Base-by-base conservation (phyloP, 2,329 filamentous ascomycete genomes). In the Apiospora phragmitis region DNA sequence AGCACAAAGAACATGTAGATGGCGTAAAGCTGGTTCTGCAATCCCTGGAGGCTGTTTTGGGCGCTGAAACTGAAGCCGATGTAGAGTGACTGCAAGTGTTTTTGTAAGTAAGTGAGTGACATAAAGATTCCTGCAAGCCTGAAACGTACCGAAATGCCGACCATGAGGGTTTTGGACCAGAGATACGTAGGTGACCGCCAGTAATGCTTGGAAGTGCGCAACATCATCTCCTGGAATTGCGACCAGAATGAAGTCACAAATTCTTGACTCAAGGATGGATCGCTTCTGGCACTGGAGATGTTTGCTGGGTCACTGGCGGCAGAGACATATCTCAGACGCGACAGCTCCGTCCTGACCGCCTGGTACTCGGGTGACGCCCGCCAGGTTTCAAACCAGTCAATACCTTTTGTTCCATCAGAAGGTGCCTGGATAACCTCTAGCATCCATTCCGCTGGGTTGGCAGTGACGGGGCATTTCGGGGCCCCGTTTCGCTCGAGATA, bases 111-210 rank as follows among this genome's bases (percentile, higher is more conserved):
- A 35, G 1, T 65, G 3, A 14, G 18, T 4, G 6, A 65, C 6
- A 42, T 4, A n/a, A 65, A 16, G 21, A 47, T 45, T n/a, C 43
- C 3, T 24, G 21, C 9, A 14, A 26, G n/a, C 11, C n/a, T 51
- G 24, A 4, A 29, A 51, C 49, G 1, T 51, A 51, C 49, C 49
- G 59, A 65, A 24, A 65, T 11, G 29, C 59, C 49, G 14, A 32
- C 35, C n/a, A 65, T 65, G 24, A 97, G 90, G 1, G 87, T 84
- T 85, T 97, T 97, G 76, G 93, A 91, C 84, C 95, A 97, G 80
- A 97, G 95, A 84, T 97, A 97, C 6, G 91, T 88, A 0, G 94
- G 94, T 0, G 91, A 95, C 72, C 94, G 92, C 94, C 94, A 97
- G 87, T 96, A 97, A 80, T 97, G 94, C 78, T 95, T 89, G 85